Base-by-base conservation (phyloP, 352 stramenopile species). In the Peronospora destructor region DNA sequence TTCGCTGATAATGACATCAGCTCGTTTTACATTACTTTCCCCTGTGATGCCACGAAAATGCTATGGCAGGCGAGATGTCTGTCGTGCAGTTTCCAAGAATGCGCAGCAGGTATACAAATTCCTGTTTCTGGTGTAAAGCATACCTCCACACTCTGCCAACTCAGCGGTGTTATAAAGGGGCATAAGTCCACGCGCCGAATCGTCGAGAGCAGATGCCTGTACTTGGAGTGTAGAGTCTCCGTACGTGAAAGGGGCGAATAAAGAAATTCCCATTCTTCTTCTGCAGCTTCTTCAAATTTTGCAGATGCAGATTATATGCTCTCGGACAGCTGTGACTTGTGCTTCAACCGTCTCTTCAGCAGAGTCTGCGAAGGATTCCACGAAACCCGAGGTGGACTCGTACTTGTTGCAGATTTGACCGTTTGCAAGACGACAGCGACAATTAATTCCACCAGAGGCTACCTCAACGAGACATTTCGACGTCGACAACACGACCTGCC, bases 1-100 rank as follows among this genome's bases (percentile, higher is more conserved):
- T 33, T 91, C 85, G 36, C 79, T 95, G 49, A 98, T 94, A 45
- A 97, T 97, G 9, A 98, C 80, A 39, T 98, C 92, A 96, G 61
- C 53, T 94, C 85, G 47, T 98, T 94, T 61, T 95, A 97, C 26
- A 94, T 83, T 26, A 98, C 73, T 44, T 91, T 89, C 3, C 81
- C 92, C 44, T 96, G 87, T 5, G 91, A 94, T 67, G 9, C 85
- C 92, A 12, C 73, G 71, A 5, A 98, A 79, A 49, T 92, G 81
- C 0, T 98, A 65, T 4, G 91, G 87, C 2, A 98, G 56, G 4
- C 94, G 77, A 30, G 70, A 57, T 53, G 97, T 85, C 17, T 95
- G 71, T 2, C 94, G 93, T 4, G 85, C 71, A 21, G 97, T 77
- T 36, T 97, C 91, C 4, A 98, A 52, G 41, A 16, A 97, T 0